phyloP scores from a whole-genome alignment of 306 rosid species.

The Sindora glabra region DNA sequence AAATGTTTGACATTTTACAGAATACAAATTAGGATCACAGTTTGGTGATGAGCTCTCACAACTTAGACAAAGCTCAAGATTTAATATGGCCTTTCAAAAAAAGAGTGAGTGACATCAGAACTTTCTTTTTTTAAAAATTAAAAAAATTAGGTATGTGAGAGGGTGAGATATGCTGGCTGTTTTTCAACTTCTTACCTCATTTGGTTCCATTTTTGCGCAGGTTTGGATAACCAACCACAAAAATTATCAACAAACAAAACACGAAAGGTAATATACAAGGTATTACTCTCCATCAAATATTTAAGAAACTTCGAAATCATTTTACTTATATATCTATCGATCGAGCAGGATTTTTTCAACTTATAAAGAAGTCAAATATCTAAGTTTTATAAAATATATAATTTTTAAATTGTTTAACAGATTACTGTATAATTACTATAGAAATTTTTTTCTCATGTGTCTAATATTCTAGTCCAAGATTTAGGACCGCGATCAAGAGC shows the following conservation, averaged over 20 bases:
- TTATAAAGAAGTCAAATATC: too few relatives aligned
- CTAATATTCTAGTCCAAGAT: too few relatives aligned
- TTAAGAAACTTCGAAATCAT: too few relatives aligned
- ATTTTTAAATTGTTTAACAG: too few relatives aligned
- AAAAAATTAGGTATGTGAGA: conserved; percentile 15
- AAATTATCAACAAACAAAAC: neutral
- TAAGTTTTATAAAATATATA: too few relatives aligned
- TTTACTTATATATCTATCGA: too few relatives aligned
- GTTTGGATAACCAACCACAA: conserved; percentile 30
- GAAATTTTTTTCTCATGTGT: too few relatives aligned
- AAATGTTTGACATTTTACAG: conserved; percentile 38
- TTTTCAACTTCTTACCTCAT: conserved; percentile 53
- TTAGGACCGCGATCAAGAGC: too few relatives aligned
- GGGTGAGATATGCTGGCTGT: conserved; percentile 19
- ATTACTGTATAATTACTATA: too few relatives aligned
- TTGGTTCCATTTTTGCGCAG: conserved; percentile 17
- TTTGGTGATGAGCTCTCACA: conserved; percentile 41
- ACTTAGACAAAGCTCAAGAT: conserved; percentile 28
- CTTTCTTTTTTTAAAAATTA: conserved; percentile 28
- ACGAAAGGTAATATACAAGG: conserved; percentile 6
- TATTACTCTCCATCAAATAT: conserved; percentile 1
- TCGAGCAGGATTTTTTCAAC: too few relatives aligned
- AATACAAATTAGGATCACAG: too few relatives aligned
- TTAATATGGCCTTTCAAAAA: conserved; percentile 8
- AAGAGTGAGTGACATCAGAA: conserved; percentile 39